Percentiles rank a stretch among this genome's conserved stretches.
Conservation (phyloP, 2,329 filamentous ascomycete genomes). For the Pseudogymnoascus sp. region DNA sequence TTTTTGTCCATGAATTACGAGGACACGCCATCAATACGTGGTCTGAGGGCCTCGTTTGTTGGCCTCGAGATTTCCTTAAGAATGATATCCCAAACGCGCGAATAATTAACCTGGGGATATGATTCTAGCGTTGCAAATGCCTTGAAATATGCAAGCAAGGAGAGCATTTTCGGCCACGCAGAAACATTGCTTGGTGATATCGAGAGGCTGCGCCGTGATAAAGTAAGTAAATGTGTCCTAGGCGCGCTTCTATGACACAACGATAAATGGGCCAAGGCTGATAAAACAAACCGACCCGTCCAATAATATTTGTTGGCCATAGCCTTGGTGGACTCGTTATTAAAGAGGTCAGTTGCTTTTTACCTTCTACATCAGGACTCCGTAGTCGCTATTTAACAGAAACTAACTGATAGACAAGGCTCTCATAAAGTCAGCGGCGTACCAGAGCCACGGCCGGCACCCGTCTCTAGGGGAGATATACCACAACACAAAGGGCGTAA, state of each 20-base stretch:
- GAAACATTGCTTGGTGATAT: background rate
- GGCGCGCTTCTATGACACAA: background rate
- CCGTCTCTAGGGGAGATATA: background rate
- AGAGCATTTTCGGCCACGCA: background rate
- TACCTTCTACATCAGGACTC: background rate
- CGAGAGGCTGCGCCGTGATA: background rate
- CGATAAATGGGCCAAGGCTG: background rate
- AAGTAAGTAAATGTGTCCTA: too few species aligned
- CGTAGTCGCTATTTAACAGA: background rate
- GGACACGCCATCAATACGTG: slow-evolving; percentile 8
- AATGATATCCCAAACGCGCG: slow-evolving; percentile 5
- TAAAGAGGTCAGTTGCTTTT: background rate
- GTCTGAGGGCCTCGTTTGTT: background rate
- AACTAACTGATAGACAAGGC: background rate
- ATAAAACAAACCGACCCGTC: background rate
- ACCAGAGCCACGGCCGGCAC: background rate
- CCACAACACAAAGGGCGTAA: background rate
- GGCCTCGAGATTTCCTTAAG: slow-evolving; percentile 9
- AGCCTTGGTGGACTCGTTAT: background rate
- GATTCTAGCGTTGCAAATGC: background rate
- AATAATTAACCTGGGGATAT: slow-evolving; percentile 6
- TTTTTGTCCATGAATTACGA: slow-evolving; percentile 10
- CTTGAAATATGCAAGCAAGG: background rate
- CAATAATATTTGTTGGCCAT: background rate
- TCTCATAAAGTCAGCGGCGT: background rate